A percentile compares a stretch with the other conserved stretches of the same genome.
Conservation (phyloP, 495 filamentous ascomycete genomes). For the Penicillium maclennaniae region DNA sequence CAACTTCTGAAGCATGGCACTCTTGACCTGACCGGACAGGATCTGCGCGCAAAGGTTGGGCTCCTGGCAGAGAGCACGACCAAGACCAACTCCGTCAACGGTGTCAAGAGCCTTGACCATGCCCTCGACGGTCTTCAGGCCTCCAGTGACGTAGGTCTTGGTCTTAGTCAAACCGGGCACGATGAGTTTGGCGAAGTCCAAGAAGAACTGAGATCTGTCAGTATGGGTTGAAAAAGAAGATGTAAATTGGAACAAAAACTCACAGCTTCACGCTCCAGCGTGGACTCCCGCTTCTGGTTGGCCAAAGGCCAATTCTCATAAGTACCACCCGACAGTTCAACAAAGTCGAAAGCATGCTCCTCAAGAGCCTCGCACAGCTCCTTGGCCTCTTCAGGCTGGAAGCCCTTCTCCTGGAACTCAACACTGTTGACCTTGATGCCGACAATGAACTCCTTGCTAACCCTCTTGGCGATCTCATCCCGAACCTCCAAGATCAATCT, state of each 20-base stretch:
- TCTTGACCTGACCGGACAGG: conserved; percentile 41
- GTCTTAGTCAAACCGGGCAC: conserved; percentile 48
- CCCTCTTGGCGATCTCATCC: conserved; percentile 37
- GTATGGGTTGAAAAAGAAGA: background rate
- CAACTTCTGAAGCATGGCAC: conserved; percentile 42
- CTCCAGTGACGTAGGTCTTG: conserved; percentile 59
- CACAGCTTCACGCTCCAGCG: conserved; percentile 50
- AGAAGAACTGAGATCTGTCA: conserved; percentile 43
- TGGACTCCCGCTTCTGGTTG: conserved; percentile 44
- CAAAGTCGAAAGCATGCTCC: conserved; percentile 53
- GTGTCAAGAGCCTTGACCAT: conserved; percentile 58
- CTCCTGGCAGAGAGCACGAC: conserved; percentile 51
- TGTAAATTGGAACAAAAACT: background rate
- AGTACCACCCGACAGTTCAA: conserved; percentile 63
- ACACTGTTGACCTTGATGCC: conserved; percentile 67
- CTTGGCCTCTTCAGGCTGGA: conserved; percentile 52
- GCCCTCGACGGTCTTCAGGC: conserved; percentile 55
- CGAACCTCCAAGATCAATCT: conserved; percentile 44
- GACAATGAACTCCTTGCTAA: conserved; percentile 51
- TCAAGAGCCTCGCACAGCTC: conserved; percentile 55
- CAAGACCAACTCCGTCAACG: conserved; percentile 56
- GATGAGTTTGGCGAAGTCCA: conserved; percentile 74
- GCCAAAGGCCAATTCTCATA: conserved; percentile 49
- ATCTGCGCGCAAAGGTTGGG: conserved; percentile 46
- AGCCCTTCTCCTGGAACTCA: conserved; percentile 45